A percentile compares a stretch with the other conserved stretches of the same genome.
These are phyloP conservation scores for Leucocoprinus leucothites DNA, from an alignment of 768 basidiomycete species.

Conservation along the genomic window DNA sequence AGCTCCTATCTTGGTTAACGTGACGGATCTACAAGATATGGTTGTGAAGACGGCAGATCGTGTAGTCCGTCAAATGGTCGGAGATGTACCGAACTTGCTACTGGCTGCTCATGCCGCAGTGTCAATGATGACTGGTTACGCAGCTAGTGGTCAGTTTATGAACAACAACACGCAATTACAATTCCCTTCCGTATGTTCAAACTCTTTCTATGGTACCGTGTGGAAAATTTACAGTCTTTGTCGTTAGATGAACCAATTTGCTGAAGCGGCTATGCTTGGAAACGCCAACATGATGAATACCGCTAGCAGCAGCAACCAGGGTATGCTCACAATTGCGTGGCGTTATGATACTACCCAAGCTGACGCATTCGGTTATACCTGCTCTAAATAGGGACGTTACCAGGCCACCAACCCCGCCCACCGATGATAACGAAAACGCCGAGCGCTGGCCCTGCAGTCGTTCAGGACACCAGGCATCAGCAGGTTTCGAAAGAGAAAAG, in stretches of 20 bases:
- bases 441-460: not conserved
- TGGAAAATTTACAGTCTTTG: not conserved
- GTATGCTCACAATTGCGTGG: too few relatives aligned
- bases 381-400: not conserved
- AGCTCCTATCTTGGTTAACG: not conserved
- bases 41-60: slow-evolving; percentile 1
- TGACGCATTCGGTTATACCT: not conserved
- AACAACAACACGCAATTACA: slow-evolving; percentile 3
- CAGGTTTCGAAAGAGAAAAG: not conserved
- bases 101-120: not conserved
- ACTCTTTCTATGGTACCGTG: not conserved
- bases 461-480: not conserved
- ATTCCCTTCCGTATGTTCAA: slow-evolving; percentile 1
- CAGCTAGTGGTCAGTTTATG: not conserved
- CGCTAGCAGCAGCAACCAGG: too few relatives aligned
- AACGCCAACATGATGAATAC: not conserved
- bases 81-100: not conserved
- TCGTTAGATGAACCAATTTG: not conserved
- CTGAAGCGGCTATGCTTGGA: not conserved
- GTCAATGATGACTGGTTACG: slow-evolving; percentile 6
- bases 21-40: slow-evolving; percentile 3
- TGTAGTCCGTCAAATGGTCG: not conserved
- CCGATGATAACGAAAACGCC: not conserved
- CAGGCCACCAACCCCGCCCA: not conserved
- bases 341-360: too few relatives aligned